Percentiles rank a stretch among this genome's conserved stretches.
Conservation (phyloP, 108 stramenopile species). For the Phaeodactylum tricornutum region DNA sequence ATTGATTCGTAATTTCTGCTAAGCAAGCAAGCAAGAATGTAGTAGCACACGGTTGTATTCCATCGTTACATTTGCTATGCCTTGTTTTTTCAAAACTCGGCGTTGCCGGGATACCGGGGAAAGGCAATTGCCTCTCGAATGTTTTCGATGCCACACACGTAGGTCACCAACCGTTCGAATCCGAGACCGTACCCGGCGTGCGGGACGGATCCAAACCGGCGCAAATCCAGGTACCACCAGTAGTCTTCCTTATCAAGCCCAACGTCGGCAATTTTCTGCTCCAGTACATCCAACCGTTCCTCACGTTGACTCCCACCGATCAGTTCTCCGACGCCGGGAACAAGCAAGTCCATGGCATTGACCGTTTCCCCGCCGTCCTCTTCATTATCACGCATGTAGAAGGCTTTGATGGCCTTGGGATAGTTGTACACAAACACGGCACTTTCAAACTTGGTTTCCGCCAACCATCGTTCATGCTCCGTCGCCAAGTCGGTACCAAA, state of each 20-base stretch:
- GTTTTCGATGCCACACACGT: constrained; percentile 96
- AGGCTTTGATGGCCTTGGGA: constrained; percentile 96
- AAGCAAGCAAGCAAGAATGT: too few relatives aligned
- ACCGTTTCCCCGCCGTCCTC: constrained; percentile 94
- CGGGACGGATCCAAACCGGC: constrained; percentile 92
- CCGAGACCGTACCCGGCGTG: constrained; percentile 99
- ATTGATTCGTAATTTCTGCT: not conserved
- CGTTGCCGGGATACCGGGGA: constrained; percentile 94
- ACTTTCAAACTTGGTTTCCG: constrained; percentile 85
- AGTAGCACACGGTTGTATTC: too few relatives aligned
- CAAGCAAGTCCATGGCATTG: constrained; percentile 97
- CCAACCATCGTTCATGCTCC: constrained; percentile 96
- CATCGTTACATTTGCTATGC: not conserved
- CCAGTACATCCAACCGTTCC: constrained; percentile 83
- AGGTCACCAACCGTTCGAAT: constrained; percentile 97
- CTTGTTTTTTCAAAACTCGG: constrained; percentile 69
- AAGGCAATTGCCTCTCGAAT: constrained; percentile 98
- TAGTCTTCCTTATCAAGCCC: constrained; percentile 88
- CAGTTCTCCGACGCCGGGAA: constrained; percentile 97
- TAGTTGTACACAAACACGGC: constrained; percentile 98
- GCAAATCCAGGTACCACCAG: constrained; percentile 95
- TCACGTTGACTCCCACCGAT: constrained; percentile 98
- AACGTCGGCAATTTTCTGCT: constrained; percentile 83
- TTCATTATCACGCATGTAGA: constrained; percentile 99
- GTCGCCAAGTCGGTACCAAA: constrained; percentile 97